Evolutionary conservation across 192 early-diverging fungal species (phyloP).

Genomic region (Podila epigama): DNA sequence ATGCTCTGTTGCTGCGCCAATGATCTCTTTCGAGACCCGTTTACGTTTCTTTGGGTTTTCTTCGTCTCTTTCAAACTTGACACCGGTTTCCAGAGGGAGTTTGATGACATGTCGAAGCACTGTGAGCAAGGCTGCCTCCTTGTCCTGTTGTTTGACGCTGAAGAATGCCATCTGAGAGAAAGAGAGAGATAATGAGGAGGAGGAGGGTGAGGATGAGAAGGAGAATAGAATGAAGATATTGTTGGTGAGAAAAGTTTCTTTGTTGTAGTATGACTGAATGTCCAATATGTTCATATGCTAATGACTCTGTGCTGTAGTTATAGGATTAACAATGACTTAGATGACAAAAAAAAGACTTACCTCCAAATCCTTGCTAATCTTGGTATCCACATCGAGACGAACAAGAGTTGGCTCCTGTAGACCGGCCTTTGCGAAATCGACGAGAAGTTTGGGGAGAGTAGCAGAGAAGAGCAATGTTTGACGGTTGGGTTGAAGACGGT

Average conservation of each 20-base stretch:
- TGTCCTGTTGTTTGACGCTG: conserved; percentile 81
- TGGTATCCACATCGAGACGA: conserved; percentile 93
- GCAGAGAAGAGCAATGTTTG: conserved; percentile 97
- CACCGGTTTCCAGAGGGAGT: conserved; percentile 59
- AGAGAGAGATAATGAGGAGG: too few relatives aligned
- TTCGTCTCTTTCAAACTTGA: conserved; percentile 47
- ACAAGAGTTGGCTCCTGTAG: conserved; percentile 92
- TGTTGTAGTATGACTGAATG: too few relatives aligned
- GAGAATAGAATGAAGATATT: too few relatives aligned
- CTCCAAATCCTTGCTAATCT: conserved; percentile 94
- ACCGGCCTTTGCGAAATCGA: conserved; percentile 98
- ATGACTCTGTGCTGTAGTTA: too few relatives aligned
- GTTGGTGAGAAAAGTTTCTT: too few relatives aligned
- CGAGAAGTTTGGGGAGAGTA: conserved; percentile 90
- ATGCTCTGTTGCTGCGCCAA: conserved; percentile 47
- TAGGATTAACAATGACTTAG: background rate
- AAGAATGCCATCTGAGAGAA: conserved; percentile 83
- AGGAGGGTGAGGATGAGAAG: too few relatives aligned
- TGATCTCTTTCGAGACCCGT: conserved; percentile 32
- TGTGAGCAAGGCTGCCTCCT: conserved; percentile 90
- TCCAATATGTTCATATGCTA: too few relatives aligned
- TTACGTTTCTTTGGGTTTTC: conserved; percentile 54
- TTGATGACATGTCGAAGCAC: conserved; percentile 82
- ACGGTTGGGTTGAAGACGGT: conserved; percentile 79
- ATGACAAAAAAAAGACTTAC: conserved; percentile 19